A percentile compares a stretch with the other conserved stretches of the same genome.
phyloP scores from a whole-genome alignment of 73 alveolate genomes.

The Paramecium primaurelia region DNA sequence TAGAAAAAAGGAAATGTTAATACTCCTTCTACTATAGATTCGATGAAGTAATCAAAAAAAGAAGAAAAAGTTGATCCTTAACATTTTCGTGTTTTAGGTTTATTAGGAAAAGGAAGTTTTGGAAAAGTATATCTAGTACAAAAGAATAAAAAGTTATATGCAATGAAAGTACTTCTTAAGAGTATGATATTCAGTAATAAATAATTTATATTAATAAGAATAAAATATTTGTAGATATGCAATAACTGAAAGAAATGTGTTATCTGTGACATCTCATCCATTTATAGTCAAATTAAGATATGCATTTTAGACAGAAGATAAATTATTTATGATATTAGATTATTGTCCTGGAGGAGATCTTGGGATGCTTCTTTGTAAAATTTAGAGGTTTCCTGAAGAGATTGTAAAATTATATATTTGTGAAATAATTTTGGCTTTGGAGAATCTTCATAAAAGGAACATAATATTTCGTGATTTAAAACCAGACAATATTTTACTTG shows the following conservation, averaged over 20 bases:
- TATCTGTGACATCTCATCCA: conserved; percentile 79
- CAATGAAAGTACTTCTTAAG: conserved; percentile 63
- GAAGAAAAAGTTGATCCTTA: conserved; percentile 43
- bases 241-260: conserved; percentile 90
- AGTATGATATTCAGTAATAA: conserved; percentile 40
- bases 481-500: conserved; percentile 80
- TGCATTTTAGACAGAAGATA: conserved; percentile 91
- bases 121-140: conserved; percentile 84
- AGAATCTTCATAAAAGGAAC: conserved; percentile 86
- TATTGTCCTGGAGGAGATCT: conserved; percentile 96
- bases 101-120: conserved; percentile 87
- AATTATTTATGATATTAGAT: conserved; percentile 81
- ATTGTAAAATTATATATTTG: conserved; percentile 81
- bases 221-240: conserved; percentile 88
- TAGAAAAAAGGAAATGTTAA: not conserved
- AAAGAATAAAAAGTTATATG: conserved; percentile 68
- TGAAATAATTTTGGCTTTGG: conserved; percentile 89
- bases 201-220: conserved; percentile 1
- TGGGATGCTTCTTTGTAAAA: conserved; percentile 75
- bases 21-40: not conserved
- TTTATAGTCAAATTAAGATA: conserved; percentile 82
- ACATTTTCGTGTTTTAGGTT: conserved; percentile 22
- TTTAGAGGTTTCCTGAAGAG: conserved; percentile 85
- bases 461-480: conserved; percentile 85
- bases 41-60: conserved; percentile 8